Base-by-base conservation (phyloP, 2,329 filamentous ascomycete species). In the Zalaria sp. region DNA sequence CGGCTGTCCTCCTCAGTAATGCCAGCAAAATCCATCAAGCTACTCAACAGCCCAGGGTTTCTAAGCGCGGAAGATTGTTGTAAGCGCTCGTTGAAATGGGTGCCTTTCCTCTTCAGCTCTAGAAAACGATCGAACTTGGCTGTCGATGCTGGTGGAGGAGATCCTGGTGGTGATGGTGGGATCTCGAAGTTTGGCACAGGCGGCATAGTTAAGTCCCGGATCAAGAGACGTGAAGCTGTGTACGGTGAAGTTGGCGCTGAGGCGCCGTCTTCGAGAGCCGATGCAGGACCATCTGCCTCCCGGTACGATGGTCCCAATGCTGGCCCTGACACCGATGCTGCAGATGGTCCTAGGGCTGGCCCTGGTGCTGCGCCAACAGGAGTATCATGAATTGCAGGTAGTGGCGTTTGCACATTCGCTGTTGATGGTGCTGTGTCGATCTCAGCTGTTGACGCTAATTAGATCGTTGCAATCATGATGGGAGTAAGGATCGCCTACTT, bases 11-110 rank as follows among this genome's bases (percentile, higher is more conserved):
- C 63, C 31, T 65, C 63, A 31, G 61, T 64, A 25, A 77, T 67
- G 3, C 69, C 72, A 9, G 79, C 78, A 62, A 85, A 88, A 25
- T 67, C 69, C 64, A 86, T 69, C 42, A 89, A 66, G 61, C 83
- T 86, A 47, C 81, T 76, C 59, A 77, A 73, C 41, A 88, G 64
- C 35, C 72, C 74, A 2, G 84, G 84, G 54, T 89, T 89, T 40
- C 75, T 73, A 44, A 88, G 64, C 5, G 81, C 75, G 1, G 73
- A 62, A 0, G 79, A 82, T 43, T 71, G 69, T 31, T 81, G 74
- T 5, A 91, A 66, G 46, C 81, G 79, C 51, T 77, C 68, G 57
- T 91, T 88, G 68, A 89, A 89, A 60, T 91, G 84, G 10, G 79
- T 69, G 4, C 79, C 79, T 47, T 80, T 75, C 53, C 75, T 77